Conservation (phyloP, 495 filamentous ascomycete species). For the Saxophila tyrrhenica region DNA sequence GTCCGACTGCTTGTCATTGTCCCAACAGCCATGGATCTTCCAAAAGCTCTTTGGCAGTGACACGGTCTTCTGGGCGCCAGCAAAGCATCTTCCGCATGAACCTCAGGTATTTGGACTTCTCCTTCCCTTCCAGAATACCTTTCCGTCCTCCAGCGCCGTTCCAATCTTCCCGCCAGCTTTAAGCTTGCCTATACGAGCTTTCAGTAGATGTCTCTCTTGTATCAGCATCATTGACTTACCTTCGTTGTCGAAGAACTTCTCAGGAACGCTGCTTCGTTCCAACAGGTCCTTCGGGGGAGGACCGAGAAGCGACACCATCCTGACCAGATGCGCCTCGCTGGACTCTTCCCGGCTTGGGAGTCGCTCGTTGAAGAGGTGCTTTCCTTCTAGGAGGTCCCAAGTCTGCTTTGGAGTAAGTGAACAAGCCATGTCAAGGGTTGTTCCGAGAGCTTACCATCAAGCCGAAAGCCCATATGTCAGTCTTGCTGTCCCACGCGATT, state of each 20-base stretch:
- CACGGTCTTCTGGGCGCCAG: slow-evolving; percentile 21
- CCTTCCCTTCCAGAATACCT: neutral
- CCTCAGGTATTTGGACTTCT: neutral
- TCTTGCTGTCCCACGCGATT: neutral
- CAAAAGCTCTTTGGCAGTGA: neutral
- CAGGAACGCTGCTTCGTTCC: neutral
- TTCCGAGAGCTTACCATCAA: neutral
- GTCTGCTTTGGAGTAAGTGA: neutral
- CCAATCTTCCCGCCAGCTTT: neutral
- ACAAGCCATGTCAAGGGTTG: neutral
- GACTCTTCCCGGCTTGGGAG: neutral
- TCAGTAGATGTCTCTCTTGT: neutral
- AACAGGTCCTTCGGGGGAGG: neutral
- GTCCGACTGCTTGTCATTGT: no score
- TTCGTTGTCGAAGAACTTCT: neutral
- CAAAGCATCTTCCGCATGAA: slow-evolving; percentile 22
- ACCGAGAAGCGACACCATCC: neutral
- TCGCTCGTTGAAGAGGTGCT: neutral
- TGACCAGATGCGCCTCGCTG: neutral
- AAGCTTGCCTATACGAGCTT: neutral
- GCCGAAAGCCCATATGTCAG: neutral
- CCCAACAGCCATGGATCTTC: neutral
- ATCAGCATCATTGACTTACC: no score
- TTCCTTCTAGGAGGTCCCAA: neutral
- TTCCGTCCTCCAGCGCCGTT: neutral